phyloP scores from a whole-genome alignment of 108 stramenopile genomes.

The Fistulifera pelliculosa region DNA sequence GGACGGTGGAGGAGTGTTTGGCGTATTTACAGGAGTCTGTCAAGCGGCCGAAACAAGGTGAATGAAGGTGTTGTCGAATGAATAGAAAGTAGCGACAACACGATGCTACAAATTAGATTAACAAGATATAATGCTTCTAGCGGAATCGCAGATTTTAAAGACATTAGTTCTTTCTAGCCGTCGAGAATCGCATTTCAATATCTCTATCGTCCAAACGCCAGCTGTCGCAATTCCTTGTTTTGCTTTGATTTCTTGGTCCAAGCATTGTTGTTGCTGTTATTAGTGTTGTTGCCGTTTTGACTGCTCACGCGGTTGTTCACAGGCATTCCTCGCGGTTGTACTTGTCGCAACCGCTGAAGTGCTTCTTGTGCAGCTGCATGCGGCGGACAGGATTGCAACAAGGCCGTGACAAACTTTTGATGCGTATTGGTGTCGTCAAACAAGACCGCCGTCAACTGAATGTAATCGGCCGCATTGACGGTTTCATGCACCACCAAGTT shows the following conservation, averaged over 20 bases:
- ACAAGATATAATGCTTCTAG: too few relatives aligned
- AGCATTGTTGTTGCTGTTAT: slow-evolving; percentile 7
- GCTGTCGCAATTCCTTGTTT: slow-evolving; percentile 29
- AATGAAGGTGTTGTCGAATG: too few relatives aligned
- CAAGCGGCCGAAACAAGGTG: too few relatives aligned
- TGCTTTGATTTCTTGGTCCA: slow-evolving; percentile 23
- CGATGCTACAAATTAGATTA: too few relatives aligned
- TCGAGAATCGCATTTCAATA: too few relatives aligned
- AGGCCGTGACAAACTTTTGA: slow-evolving; percentile 51
- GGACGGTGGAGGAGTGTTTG: too few relatives aligned
- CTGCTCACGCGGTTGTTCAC: slow-evolving; percentile 8
- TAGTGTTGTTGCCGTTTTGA: slow-evolving; percentile 19
- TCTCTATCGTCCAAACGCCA: slow-evolving; percentile 39
- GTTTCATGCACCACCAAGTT: slow-evolving; percentile 49
- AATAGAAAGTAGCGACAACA: too few relatives aligned
- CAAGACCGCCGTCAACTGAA: slow-evolving; percentile 52
- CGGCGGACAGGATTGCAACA: slow-evolving; percentile 67
- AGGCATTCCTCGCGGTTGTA: slow-evolving; percentile 21
- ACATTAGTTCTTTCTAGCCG: too few relatives aligned
- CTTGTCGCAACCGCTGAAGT: slow-evolving; percentile 33
- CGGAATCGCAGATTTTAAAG: too few relatives aligned
- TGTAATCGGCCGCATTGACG: slow-evolving; percentile 52
- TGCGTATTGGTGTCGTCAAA: slow-evolving; percentile 62
- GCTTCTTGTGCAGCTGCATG: slow-evolving; percentile 31
- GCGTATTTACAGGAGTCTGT: too few relatives aligned